Base-by-base conservation (phyloP, 768 basidiomycete genomes). In the Hygrophorus pudorinus region DNA sequence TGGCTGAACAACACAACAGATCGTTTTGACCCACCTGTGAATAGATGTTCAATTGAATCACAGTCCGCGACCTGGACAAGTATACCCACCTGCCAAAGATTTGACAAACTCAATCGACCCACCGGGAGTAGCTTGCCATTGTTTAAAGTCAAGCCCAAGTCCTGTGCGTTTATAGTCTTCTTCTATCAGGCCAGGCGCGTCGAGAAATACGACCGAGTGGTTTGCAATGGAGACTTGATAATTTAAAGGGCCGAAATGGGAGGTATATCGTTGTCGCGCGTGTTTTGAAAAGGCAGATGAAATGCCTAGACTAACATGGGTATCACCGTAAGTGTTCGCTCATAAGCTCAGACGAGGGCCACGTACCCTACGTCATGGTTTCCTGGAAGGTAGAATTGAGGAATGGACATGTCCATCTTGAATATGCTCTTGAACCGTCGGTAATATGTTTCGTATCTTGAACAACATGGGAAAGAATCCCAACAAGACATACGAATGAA, bases 281-380 rank as follows among this genome's bases (percentile, higher is more conserved):
- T 70, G 47, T 43, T 67, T 57, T 46, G 76, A 70, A 57, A 78
- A 71, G 54, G 63, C 41, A 5, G 61, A 41, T 13, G 67, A 66
- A 10, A 62, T 54, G 32, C 75, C 73, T 30, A 81, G 64, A 1
- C 78, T 78, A 38, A 41, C 53, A n/a, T 49, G 41, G n/a, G 3
- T 45, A 45, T 42, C 45, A 13, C 43, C 12, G 4, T 53, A 48
- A 13, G 52, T 45, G 10, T 64, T 63, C 12, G 68, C 18, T 63
- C 64, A 42, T 20, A 37, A 30, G 21, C 17, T 24, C 43, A 49
- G 6, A 41, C 39, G 29, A 31, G 21, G 8, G 42, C 27, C 35
- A 41, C 71, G 46, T 58, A 86, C 78, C 85, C 87, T 28, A 85
- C 70, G 54, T 98, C 94, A 56, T 92, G 91, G 57, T 97, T 98